Evolutionary conservation across 2,329 filamentous ascomycete species (phyloP), one percentile per base, ranked within the genome.

Genomic region (Hymenoscyphus salicellus): DNA sequence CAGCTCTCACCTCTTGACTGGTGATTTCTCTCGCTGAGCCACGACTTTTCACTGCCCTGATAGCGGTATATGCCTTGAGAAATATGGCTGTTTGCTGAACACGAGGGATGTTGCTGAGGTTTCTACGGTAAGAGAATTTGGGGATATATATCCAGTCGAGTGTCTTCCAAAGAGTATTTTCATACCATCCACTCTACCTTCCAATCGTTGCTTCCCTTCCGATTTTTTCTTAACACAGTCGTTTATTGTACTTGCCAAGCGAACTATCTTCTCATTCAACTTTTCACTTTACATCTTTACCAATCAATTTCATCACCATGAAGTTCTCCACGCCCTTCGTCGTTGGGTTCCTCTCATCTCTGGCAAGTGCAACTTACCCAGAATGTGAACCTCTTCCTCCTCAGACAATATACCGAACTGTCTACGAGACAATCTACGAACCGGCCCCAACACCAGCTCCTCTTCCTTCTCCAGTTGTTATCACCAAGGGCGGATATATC

Each of bases 391-490:
- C 58, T 26, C n/a, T 32, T 26, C 58, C 58, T 38, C 58, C 58
- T 52, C 20, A 30, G 11, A 62, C 60, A 62, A 33, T 62, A 10
- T 62, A 62, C 49, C 14, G 38, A 16, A 63, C 61, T 10, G 17
- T 63, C 30, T 49, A 46, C 49, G 14, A 57, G 30, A 62, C 60
- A 43, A 43, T 62, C n/a, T 43, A 28, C 26, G 14, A 23, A 4
- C 58, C 49, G 2, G 46, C 33, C 23, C 58, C 63, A 58, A 49
- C 33, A 16, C 57, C 58, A 6, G 14, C 16, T 43, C 26, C 33
- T 38, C 62, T 58, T n/a, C 57, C 63, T 32, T 55, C 62, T 4
- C 46, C 23, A 52, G 46, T 52, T 59, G 38, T 65, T 4, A 41
- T 36, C 30, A 65, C 63, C 2, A 38, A 30, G 17, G 16, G 26